Conservation (phyloP, 2,329 filamentous ascomycete species). For the Fusarium bactridioides region DNA sequence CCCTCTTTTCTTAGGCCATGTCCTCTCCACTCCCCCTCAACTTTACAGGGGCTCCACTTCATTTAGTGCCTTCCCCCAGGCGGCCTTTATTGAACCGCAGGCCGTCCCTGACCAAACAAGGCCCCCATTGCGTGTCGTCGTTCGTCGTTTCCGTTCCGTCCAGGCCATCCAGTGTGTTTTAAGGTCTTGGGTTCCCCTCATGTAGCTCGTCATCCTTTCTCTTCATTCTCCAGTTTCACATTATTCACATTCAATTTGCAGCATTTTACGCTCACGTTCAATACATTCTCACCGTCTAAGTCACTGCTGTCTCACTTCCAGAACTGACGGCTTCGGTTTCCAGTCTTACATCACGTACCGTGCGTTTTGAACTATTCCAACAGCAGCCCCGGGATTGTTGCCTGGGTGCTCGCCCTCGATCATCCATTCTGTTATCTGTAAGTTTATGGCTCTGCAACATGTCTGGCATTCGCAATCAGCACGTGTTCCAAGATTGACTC, state of each 20-base stretch:
- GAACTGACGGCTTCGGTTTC: background rate
- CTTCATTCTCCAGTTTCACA: constrained; percentile 5
- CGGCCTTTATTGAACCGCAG: constrained; percentile 24
- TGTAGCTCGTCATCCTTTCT: constrained; percentile 7
- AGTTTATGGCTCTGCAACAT: constrained; percentile 1
- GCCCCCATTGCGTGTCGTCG: constrained; percentile 22
- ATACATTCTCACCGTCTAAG: constrained; percentile 4
- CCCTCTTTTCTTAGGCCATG: constrained; percentile 25
- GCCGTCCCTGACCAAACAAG: constrained; percentile 16
- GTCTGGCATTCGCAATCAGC: background rate
- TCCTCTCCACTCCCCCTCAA: constrained; percentile 28
- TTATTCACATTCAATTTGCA: background rate
- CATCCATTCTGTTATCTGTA: background rate
- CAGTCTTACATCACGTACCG: background rate
- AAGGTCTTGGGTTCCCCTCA: constrained; percentile 26
- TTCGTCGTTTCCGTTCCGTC: constrained; percentile 18
- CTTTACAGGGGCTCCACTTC: constrained; percentile 27
- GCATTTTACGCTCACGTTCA: constrained; percentile 1
- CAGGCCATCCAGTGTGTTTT: constrained; percentile 6
- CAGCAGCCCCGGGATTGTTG: constrained; percentile 9
- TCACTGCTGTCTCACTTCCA: constrained; percentile 17
- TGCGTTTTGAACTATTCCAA: constrained; percentile 1
- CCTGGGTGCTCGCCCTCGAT: constrained; percentile 8
- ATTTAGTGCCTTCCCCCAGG: constrained; percentile 8
- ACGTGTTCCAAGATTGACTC: background rate